Evolutionary conservation across 1,284 basidiomycete species (phyloP), one percentile per base, ranked within the genome.

Genomic region (Golubevia pallescens): DNA sequence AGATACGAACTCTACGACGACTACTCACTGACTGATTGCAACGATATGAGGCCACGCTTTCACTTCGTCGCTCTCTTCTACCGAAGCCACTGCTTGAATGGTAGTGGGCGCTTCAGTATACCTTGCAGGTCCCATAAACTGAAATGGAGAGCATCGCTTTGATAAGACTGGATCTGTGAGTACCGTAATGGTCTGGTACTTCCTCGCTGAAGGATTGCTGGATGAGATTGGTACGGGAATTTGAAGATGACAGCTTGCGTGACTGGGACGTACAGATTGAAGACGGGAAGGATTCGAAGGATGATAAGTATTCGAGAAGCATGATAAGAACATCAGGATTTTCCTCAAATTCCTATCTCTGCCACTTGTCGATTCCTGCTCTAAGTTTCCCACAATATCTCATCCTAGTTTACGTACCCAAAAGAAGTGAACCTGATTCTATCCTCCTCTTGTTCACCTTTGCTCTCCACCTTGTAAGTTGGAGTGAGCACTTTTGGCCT

Each of bases 121-220:
- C 16, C 77, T 58, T 23, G 58, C 66, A 1, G 77, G 77, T 20
- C 77, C 77, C 14, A 79, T 63, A 66, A 67, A 78, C 16, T 77
- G 75, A 1, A 73, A 68, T 4, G 77, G 77, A 1, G 75, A 77
- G 5, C 77, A 75, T 20, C 77, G 64, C 6, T 63, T 66, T 1
- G 69, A 69, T 24, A 79, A 67, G 3, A 79, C 77, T 2, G 77
- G 77, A 58, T 79, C 77, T 54, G 73, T 76, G 7, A 79, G 68
- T 34, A 79, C 56, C 23, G 65, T 72, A 48, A 70, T 48, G 7
- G 57, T 65, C 34, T 38, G 34, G 10, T 38, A 38, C n/a, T n/a
- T n/a, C n/a, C n/a, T n/a, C n/a, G n/a, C n/a, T 4, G 5, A 5
- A 5, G 34, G 34, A 38, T 4, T 5, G 34, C 34, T 38, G 4